Evolutionary conservation across 2,329 filamentous ascomycete genomes (phyloP), one percentile per base, ranked within the genome.

Genomic region (Cucurbitaria berberidis): DNA sequence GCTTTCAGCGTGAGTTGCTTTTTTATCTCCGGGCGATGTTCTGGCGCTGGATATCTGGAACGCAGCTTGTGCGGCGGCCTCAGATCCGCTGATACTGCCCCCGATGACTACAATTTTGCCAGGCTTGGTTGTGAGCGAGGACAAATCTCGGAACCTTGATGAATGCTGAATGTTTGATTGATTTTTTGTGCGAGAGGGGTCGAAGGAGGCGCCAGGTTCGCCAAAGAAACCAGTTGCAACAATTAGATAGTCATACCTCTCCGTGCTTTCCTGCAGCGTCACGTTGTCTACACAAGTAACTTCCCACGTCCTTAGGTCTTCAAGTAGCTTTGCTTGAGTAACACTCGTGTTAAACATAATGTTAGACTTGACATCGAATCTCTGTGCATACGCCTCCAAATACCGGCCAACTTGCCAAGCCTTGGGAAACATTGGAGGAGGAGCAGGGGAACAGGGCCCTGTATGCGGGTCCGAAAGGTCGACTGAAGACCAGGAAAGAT

Each of bases 61-160:
- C 10, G 89, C 89, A 44, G 93, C 84, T 1, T 87, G 86, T 9
- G 85, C 87, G 0, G 90, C 88, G 43, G 88, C 88, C 76, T 96
- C 91, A 5, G 89, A 84, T 0, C 90, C 90, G 2, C 90, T 93
- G 82, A 95, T 92, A 64, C 92, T 89, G 0, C 90, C 90, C 0
- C 91, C 91, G 1, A 92, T 84, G 0, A 96, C 80, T 1, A 91
- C 79, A 15, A 95, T 85, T 65, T 87, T 90, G 16, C 84, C 83
- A 1, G 65, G 18, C 4, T 38, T 53, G 4, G 57, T 22, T 7
- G 60, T 57, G 11, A 74, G 54, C 3, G 55, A 53, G 0, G 53
- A 48, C 3, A 73, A 38, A 10, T 61, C 44, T 1, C 69, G 63
- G 41, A 74, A 73, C 5, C 59, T 26, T 1, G 70, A 69, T 6